Base-by-base conservation (phyloP, 768 basidiomycete genomes). In the Podaxis sp. region DNA sequence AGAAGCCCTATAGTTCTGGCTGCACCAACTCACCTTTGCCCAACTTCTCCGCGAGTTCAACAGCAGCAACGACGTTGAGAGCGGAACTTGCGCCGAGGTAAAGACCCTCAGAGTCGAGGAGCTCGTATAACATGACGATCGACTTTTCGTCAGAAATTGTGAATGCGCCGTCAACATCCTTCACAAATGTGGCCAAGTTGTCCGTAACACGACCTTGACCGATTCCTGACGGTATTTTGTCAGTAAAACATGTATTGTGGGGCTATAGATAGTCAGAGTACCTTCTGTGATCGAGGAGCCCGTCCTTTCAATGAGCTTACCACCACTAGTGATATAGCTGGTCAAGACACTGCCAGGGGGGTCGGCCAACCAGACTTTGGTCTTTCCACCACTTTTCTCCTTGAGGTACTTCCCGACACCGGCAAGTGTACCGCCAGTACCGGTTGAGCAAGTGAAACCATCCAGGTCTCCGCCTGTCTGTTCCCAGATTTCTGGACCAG, bases 401-500 rank as follows among this genome's bases (percentile, higher is more conserved):
- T 90, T 91, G 72, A 99, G 73, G 70, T 83, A 92, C 68, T 84
- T 86, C 10, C 95, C 93, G 1, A 86, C 85, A 37, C 97, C 97
- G 6, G 96, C 96, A 17, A 99, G 79, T 0, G 96, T 98, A 0
- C 97, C 97, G 4, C 96, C 97, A 0, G 97, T 99, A 0, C 97
- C 97, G 0, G 97, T 98, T 22, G 94, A 77, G 71, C 96, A 98
- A 59, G 93, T 84, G 77, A 99, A 99, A n/a, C 82, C 97, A 70
- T 97, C 90, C 1, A 98, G 63, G 13, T 82, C 77, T 2, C 93
- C 94, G 40, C 79, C 68, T 1, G 87, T 94, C 74, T 99, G 96
- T 57, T 86, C 85, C 94, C 94, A 97, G 57, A 99, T 96, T 76
- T 99, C 97, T 0, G 97, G 97, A 0, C 96, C 97, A 3, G 96